Base-by-base conservation (phyloP, 306 rosid species). In the Acacia confusa region DNA sequence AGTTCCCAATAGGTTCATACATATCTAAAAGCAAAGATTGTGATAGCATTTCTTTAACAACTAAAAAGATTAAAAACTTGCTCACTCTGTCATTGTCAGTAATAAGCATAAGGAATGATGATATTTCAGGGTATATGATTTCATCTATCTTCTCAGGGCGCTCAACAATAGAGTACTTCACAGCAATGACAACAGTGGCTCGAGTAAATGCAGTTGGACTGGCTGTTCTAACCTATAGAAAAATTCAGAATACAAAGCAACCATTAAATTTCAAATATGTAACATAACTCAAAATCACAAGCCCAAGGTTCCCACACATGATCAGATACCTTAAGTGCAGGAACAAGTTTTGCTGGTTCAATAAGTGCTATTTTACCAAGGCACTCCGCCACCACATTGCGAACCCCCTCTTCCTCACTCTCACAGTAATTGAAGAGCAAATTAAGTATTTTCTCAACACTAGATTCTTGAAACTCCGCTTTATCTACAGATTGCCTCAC, bases 381-480 rank as follows among this genome's bases (percentile, higher is more conserved):
- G 82, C 99, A 96, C 87, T 96, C 99, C 0, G 99, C 99, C 68
- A 94, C 99, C 6, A 96, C 99, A 77, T 96, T 96, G 78, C 99
- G 97, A 81, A 96, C 98, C 63, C 98, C 99, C 84, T 96, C 99
- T 88, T 96, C 99, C 72, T 96, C 98, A 43, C 99, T 94, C 85
- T 93, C 99, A 80, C 99, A 92, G 85, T 96, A 97, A 78, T 96
- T 96, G 80, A 96, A 94, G 71, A 96, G 97, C 82, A 96, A 88
- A 72, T 90, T 89, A 82, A 96, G 97, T 80, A 96, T 96, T 88
- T 94, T 96, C 90, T 96, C 97, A 34, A 96, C 99, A 87, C 97
- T 96, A 20, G 92, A 92, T 81, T 96, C 99, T 84, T 90, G 97
- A 74, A 96, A 96, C 79, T 96, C 99, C 44, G 98, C 88, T 79